These are phyloP conservation scores for sorghum (Sorghum bicolor) DNA, from an alignment of 176 grass and related monocot species.

Conservation along the genomic window DNA sequence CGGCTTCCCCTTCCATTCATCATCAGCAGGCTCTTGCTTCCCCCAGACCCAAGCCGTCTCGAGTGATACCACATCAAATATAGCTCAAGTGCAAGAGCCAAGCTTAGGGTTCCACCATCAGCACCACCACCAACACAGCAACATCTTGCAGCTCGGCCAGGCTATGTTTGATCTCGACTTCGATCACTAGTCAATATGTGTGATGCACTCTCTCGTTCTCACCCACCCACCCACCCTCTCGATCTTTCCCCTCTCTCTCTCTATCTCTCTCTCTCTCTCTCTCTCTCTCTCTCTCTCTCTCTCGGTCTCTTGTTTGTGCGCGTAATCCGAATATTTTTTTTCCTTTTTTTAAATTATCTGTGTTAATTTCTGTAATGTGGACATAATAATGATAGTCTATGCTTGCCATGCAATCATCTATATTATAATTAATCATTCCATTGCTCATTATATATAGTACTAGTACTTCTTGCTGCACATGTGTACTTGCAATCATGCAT, in stretches of 20 bases:
- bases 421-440: not conserved
- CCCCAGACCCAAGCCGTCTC: conserved; percentile 41
- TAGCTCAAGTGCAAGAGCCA: conserved; percentile 43
- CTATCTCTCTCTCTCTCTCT: not conserved
- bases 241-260: not conserved
- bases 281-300: no score
- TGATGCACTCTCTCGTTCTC: not conserved
- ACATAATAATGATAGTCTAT: conserved; percentile 54
- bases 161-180: conserved; percentile 69
- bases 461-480: not conserved
- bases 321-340: conserved; percentile 27
- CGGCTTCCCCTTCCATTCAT: conserved; percentile 48
- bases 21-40: conserved; percentile 44
- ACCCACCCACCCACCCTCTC: no score
- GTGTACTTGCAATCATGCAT: not conserved
- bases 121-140: conserved; percentile 55
- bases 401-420: conserved; percentile 12
- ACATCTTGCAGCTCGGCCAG: conserved; percentile 63
- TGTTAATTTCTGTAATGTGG: conserved; percentile 43
- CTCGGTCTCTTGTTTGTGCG: not conserved
- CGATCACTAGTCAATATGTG: conserved; percentile 46
- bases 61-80: conserved; percentile 49
- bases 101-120: conserved; percentile 47
- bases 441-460: not conserved
- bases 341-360: conserved; percentile 8